Percentiles rank a stretch among this genome's conserved stretches.
phyloP scores from a whole-genome alignment of 768 basidiomycete species.

The Lactarius evosmus region DNA sequence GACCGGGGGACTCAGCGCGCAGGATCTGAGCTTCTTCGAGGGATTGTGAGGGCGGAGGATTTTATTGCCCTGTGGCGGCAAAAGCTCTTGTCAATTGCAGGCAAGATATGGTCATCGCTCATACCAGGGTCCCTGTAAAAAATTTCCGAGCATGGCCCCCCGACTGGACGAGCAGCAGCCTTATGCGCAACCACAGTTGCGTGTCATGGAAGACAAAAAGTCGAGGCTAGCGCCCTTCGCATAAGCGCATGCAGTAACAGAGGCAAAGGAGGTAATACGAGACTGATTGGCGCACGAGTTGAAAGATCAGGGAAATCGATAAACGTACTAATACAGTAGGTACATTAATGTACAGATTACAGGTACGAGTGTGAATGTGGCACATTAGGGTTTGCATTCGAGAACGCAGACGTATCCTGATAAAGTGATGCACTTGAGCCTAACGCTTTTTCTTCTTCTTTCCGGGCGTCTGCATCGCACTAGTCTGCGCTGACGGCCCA shows the following conservation, averaged over 20 bases:
- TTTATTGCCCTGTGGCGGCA: background rate
- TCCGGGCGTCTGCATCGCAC: constrained; percentile 35
- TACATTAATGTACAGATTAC: constrained; percentile 13
- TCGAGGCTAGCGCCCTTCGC: background rate
- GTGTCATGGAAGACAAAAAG: background rate
- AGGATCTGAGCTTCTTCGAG: constrained; percentile 88
- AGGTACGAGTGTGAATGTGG: background rate
- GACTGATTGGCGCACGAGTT: constrained; percentile 3
- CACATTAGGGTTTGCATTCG: background rate
- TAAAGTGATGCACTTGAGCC: background rate
- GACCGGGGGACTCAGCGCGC: constrained; percentile 65
- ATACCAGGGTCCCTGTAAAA: background rate
- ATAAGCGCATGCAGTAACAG: background rate
- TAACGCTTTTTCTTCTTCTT: constrained; percentile 41
- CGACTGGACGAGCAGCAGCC: background rate
- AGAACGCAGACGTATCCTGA: background rate
- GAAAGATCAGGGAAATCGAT: background rate
- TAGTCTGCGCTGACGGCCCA: constrained; percentile 33
- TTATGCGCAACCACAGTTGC: background rate
- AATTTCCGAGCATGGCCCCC: background rate
- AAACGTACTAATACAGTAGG: background rate
- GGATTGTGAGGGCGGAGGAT: constrained; percentile 45
- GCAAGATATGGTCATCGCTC: background rate
- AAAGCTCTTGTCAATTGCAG: background rate
- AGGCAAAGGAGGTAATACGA: background rate